Evolutionary conservation across 345 rosid genomes (phyloP).

Genomic region (Citrus medica): DNA sequence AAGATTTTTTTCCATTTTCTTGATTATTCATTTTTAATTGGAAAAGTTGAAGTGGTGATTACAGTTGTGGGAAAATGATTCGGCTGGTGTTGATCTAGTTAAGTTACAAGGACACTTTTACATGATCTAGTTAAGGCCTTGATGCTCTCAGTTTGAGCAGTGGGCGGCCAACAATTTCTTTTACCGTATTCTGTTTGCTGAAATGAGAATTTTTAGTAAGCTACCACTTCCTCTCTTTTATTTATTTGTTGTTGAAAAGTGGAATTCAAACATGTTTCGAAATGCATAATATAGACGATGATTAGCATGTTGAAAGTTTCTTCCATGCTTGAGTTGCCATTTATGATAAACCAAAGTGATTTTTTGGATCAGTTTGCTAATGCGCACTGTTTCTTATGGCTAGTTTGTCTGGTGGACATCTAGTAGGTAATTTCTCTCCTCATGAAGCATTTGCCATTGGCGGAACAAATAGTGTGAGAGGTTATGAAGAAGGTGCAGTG

Average conservation of each 20-base stretch:
- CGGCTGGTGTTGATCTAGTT: background rate
- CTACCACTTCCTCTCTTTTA: too few relatives aligned
- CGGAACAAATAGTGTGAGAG: conserved; percentile 94
- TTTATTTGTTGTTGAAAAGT: too few relatives aligned
- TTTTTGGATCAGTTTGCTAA: conserved; percentile 18
- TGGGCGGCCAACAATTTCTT: background rate
- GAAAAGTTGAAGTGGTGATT: background rate
- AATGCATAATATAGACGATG: too few relatives aligned
- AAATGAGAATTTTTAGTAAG: background rate
- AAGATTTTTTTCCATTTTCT: background rate
- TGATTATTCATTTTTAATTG: background rate
- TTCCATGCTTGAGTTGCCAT: too few relatives aligned
- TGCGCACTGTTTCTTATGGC: conserved; percentile 18
- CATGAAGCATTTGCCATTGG: conserved; percentile 95
- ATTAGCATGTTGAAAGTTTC: too few relatives aligned
- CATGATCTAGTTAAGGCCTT: background rate
- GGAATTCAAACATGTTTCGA: too few relatives aligned
- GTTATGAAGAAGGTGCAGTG: conserved; percentile 96
- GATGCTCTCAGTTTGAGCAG: background rate
- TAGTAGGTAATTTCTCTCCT: conserved; percentile 84
- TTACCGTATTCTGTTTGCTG: background rate
- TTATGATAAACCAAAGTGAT: too few relatives aligned
- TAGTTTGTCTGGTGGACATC: conserved; percentile 87
- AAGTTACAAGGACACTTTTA: background rate
- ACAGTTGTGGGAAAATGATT: background rate